These are phyloP conservation scores for Cardiospermum halicacabum DNA, from an alignment of 345 rosid genomes.

Conservation along the genomic window DNA sequence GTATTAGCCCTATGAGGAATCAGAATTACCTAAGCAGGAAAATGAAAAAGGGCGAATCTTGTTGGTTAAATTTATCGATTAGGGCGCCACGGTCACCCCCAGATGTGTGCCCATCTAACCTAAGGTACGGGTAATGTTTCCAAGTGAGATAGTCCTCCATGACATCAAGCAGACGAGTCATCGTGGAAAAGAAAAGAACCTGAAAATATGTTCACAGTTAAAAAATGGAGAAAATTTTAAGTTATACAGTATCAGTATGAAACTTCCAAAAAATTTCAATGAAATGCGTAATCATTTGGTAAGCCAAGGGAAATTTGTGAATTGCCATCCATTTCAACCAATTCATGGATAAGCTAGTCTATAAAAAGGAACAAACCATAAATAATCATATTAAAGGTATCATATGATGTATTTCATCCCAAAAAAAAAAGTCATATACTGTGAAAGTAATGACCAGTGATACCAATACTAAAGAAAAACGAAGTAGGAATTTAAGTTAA, in stretches of 20 bases:
- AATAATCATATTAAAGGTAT: background rate
- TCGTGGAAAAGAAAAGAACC: slow-evolving; percentile 95
- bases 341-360: background rate
- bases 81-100: slow-evolving; percentile 90
- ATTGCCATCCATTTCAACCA: slow-evolving; percentile 2
- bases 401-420: too few relatives aligned
- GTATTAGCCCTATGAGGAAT: slow-evolving; percentile 9
- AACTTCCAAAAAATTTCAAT: background rate
- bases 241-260: background rate
- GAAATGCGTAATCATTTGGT: background rate
- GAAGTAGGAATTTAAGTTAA: background rate
- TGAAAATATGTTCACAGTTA: slow-evolving; percentile 29
- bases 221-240: background rate
- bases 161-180: slow-evolving; percentile 94
- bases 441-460: background rate
- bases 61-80: slow-evolving; percentile 63
- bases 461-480: background rate
- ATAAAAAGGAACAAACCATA: background rate
- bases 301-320: background rate
- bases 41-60: slow-evolving; percentile 72
- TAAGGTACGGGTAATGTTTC: slow-evolving; percentile 75
- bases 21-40: slow-evolving; percentile 75
- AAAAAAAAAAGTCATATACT: background rate
- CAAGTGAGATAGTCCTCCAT: slow-evolving; percentile 84
- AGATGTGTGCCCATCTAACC: slow-evolving; percentile 91